Evolutionary conservation across 306 rosid species (phyloP).

Genomic region (Rosa rugosa): DNA sequence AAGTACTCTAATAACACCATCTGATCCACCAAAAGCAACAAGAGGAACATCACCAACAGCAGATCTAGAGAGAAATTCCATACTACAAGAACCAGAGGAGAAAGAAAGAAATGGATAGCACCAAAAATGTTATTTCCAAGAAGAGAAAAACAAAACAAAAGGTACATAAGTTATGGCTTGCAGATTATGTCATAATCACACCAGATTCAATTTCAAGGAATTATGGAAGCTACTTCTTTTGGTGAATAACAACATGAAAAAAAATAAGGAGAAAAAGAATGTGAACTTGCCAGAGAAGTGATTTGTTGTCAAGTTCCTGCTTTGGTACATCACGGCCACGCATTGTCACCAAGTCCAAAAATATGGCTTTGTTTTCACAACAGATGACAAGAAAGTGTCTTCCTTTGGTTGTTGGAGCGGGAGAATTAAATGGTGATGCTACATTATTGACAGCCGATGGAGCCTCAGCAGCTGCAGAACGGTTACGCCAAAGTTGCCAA

Average conservation of each 20-base stretch:
- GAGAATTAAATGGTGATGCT: constrained; percentile 74
- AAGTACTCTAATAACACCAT: constrained; percentile 96
- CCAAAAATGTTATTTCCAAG: neutral
- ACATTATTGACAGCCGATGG: constrained; percentile 73
- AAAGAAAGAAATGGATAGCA: constrained; percentile 20
- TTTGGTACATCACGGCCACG: constrained; percentile 97
- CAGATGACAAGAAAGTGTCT: constrained; percentile 98
- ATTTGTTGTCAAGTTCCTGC: constrained; percentile 94
- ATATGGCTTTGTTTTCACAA: constrained; percentile 94
- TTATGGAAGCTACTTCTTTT: constrained; percentile 3
- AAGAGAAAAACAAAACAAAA: neutral
- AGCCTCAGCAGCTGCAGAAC: constrained; percentile 94
- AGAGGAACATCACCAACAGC: constrained; percentile 87
- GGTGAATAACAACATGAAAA: neutral
- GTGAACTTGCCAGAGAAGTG: constrained; percentile 77
- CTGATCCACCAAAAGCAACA: constrained; percentile 98
- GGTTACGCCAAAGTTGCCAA: constrained; percentile 95
- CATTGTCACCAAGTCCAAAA: constrained; percentile 98
- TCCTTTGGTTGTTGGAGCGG: constrained; percentile 89
- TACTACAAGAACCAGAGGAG: constrained; percentile 55
- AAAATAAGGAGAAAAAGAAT: constrained; percentile 15
- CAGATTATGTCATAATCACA: neutral
- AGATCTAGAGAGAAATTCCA: constrained; percentile 95
- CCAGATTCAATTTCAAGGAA: neutral
- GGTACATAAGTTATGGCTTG: neutral